phyloP scores from a whole-genome alignment of 805 yeast species.

The Cyberlindnera mycetangii region DNA sequence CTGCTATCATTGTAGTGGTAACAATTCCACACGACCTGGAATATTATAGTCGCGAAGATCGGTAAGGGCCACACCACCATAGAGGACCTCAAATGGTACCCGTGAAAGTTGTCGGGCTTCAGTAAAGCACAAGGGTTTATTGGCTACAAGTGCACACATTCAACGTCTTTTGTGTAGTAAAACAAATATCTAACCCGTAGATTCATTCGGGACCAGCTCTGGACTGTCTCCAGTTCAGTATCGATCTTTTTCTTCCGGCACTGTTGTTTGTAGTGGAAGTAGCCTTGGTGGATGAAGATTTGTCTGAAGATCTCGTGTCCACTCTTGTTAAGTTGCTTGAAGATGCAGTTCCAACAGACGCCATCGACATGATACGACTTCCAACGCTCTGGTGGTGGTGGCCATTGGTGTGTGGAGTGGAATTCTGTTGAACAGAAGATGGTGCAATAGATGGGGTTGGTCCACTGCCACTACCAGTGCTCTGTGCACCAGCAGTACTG shows the following conservation, averaged over 20 bases:
- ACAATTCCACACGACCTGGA: too few relatives aligned
- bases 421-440: not conserved
- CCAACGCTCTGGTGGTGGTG: not conserved
- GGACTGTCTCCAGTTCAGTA: conserved; percentile 35
- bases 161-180: too few relatives aligned
- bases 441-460: conserved; percentile 1
- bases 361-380: conserved; percentile 11
- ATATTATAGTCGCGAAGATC: too few relatives aligned
- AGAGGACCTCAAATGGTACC: too few relatives aligned
- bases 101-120: too few relatives aligned
- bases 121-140: too few relatives aligned
- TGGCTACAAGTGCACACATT: too few relatives aligned
- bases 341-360: conserved; percentile 9
- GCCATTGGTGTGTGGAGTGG: not conserved
- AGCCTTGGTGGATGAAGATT: conserved; percentile 20
- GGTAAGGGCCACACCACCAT: too few relatives aligned
- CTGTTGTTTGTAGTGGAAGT: conserved; percentile 14
- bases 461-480: conserved; percentile 2
- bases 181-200: too few relatives aligned
- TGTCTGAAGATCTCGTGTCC: conserved; percentile 30
- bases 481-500: conserved; percentile 4
- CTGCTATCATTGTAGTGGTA: too few relatives aligned
- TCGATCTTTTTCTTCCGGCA: conserved; percentile 28
- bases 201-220: conserved; percentile 14
- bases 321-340: conserved; percentile 22